These are phyloP conservation scores for Fusarium udum DNA, from an alignment of 2,329 filamentous ascomycete species.

Conservation along the genomic window DNA sequence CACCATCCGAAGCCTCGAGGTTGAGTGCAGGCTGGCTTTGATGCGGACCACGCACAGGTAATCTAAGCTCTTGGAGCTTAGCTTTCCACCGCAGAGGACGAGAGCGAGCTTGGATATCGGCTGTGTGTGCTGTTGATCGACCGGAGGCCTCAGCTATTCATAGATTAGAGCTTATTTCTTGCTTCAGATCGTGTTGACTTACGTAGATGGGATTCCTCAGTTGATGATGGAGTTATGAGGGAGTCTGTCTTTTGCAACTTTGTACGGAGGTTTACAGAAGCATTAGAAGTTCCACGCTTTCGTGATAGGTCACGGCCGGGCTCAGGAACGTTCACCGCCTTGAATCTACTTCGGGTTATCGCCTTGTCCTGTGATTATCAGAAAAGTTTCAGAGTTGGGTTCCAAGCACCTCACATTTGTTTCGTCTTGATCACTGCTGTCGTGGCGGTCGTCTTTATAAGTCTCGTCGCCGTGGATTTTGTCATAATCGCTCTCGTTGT, in stretches of 20 bases:
- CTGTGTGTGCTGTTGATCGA: neutral
- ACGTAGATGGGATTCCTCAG: neutral
- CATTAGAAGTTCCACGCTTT: neutral
- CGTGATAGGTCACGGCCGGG: neutral
- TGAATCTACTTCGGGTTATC: neutral
- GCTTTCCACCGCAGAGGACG: neutral
- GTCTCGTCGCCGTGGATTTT: neutral
- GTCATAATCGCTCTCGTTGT: neutral
- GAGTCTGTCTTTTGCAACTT: neutral
- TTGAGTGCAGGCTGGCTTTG: neutral
- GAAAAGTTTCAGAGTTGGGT: neutral
- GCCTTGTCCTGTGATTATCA: neutral
- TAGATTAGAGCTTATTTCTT: neutral
- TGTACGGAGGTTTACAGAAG: neutral
- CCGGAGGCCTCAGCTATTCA: neutral
- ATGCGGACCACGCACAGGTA: neutral
- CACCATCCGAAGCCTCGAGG: fast-evolving
- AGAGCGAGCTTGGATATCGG: fast-evolving
- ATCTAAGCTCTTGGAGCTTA: neutral
- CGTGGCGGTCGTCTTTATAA: too few relatives aligned
- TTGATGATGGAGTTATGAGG: fast-evolving
- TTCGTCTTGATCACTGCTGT: neutral
- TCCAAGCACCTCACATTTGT: neutral
- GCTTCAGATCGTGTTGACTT: neutral
- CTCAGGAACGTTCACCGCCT: neutral